phyloP scores from a whole-genome alignment of 345 rosid genomes.

The Rubroshorea leprosula region DNA sequence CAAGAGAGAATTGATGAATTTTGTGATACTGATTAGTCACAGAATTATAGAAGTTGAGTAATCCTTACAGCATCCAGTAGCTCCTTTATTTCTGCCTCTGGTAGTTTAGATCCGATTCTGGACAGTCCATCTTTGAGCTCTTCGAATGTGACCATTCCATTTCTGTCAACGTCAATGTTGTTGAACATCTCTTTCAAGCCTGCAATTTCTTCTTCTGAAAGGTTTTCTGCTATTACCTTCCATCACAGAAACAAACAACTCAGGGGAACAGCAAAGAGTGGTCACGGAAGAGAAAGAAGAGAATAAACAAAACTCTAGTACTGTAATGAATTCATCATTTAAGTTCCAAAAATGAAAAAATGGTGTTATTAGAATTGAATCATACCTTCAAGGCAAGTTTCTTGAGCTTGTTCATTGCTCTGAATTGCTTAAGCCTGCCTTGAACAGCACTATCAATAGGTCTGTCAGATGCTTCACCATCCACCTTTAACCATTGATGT shows the following conservation, averaged over 20 bases:
- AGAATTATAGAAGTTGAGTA: neutral
- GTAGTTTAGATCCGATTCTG: slow-evolving; percentile 72
- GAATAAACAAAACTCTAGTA: neutral
- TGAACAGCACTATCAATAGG: slow-evolving; percentile 81
- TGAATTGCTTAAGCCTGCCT: slow-evolving; percentile 77
- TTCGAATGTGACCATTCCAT: slow-evolving; percentile 75
- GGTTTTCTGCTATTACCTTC: slow-evolving; percentile 79
- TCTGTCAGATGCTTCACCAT: slow-evolving; percentile 50
- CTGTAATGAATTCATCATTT: neutral
- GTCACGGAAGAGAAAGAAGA: too few species aligned
- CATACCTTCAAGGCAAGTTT: slow-evolving; percentile 79
- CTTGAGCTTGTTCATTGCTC: slow-evolving; percentile 88
- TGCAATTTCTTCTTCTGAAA: slow-evolving; percentile 73
- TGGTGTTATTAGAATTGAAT: neutral
- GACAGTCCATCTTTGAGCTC: slow-evolving; percentile 69
- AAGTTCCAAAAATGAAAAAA: neutral
- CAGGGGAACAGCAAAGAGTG: too few species aligned
- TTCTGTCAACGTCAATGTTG: slow-evolving; percentile 84
- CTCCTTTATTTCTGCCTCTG: slow-evolving; percentile 69
- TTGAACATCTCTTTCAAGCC: slow-evolving; percentile 78
- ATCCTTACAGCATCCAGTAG: slow-evolving; percentile 90
- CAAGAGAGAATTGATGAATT: too few species aligned
- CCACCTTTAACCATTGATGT: slow-evolving; percentile 80
- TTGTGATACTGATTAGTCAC: neutral
- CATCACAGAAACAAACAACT: neutral